These are phyloP conservation scores for Meyerozyma smithsonii DNA, from an alignment of 1,139 yeast genomes.

Conservation along the genomic window DNA sequence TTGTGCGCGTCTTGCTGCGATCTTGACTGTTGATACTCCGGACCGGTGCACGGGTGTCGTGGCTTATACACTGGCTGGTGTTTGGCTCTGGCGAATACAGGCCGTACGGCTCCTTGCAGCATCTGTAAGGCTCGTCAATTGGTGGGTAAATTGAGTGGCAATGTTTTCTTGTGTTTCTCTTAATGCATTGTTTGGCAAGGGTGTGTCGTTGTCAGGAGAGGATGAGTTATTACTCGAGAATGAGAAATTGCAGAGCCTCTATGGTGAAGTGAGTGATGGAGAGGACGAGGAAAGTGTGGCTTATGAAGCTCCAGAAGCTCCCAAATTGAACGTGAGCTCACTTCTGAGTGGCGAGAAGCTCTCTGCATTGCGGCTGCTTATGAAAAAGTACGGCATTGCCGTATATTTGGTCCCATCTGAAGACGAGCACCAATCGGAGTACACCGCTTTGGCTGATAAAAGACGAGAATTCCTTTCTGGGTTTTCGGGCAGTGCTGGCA, in stretches of 20 bases:
- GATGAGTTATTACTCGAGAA: neutral
- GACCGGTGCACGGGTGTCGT: neutral
- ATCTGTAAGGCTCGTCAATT: neutral
- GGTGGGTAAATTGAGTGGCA: neutral
- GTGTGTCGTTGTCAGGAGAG: neutral
- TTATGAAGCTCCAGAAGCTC: neutral
- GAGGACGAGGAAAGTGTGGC: neutral
- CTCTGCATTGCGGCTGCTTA: constrained; percentile 29
- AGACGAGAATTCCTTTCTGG: constrained; percentile 49
- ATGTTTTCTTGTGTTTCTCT: neutral
- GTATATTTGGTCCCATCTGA: constrained; percentile 57
- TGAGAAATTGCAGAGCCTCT: neutral
- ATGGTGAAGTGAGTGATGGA: neutral
- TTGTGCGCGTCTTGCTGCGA: neutral
- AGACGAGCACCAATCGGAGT: constrained; percentile 56
- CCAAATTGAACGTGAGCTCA: neutral
- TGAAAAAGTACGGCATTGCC: constrained; percentile 39
- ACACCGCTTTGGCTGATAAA: constrained; percentile 47
- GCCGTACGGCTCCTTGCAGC: neutral
- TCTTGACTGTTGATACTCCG: neutral
- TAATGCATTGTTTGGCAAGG: neutral
- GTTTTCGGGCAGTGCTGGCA: constrained; percentile 56
- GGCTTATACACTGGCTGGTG: too few relatives aligned
- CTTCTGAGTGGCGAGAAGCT: constrained; percentile 18
- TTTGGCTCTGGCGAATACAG: neutral